Evolutionary conservation across 2,329 filamentous ascomycete species (phyloP), one percentile per base, ranked within the genome.

Genomic region (Fusarium sp.): DNA sequence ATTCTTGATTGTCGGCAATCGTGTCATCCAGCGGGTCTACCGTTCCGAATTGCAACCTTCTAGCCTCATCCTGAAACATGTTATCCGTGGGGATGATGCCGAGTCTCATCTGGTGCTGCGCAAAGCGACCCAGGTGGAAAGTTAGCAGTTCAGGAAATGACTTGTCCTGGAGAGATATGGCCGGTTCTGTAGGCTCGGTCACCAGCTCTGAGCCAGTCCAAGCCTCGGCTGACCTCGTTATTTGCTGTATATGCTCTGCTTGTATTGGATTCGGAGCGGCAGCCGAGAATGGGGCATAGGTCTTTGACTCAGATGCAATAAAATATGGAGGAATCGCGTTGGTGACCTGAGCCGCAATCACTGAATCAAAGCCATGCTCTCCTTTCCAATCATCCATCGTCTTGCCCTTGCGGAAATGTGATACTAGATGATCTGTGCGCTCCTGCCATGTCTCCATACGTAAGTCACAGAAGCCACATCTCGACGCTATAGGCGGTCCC

Each of bases 381-480:
- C 69, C 72, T 31, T 70, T 63, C 74, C 74, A 76, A 36, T 76
- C 63, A 9, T 63, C 51, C 68, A 76, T 76, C 18, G 63, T 72
- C 34, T 50, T 52, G 3, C 74, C 74, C 9, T 65, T 60, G 6
- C 59, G 63, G 34, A 76, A 76, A 45, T 75, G 72, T 3, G 44
- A 46, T 3, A 72, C 66, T 18, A 76, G 64, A 48, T 75, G 74
- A 36, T 76, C 73, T 17, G 62, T 44, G 10, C 76, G 69, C 13
- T 68, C 63, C 8, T 57, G 53, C 74, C 75, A 77, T 5, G 71
- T 63, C n/a, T 43, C 26, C 44, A 77, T 58, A 13, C 31, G 44
- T 10, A 55, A 28, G 24, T 69, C 63, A 50, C 76, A 77, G 57
- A 77, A 75, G 5, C 76, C 75, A 33, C 75, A 77, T 3, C 74